Evolutionary conservation across 176 grass and related monocot genomes (phyloP).

Genomic region (Leersia perrieri): DNA sequence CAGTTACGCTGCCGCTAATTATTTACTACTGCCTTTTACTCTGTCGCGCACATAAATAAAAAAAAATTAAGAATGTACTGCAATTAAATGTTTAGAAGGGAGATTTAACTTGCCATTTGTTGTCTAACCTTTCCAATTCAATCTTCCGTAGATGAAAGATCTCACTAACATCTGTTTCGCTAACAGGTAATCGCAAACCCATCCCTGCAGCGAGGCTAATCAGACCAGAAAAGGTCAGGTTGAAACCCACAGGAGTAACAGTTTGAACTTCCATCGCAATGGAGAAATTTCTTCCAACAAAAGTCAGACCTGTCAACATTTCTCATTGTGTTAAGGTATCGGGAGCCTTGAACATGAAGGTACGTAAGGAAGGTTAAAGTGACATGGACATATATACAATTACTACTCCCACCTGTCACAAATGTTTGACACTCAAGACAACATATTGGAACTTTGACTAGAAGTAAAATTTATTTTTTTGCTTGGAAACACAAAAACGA

Average conservation of each 20-base stretch:
- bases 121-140: conserved; percentile 59
- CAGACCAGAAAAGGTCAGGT: conserved; percentile 61
- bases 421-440: no score
- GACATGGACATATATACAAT: not conserved
- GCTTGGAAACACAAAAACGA: no score
- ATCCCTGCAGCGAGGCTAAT: conserved; percentile 50
- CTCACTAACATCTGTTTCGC: conserved; percentile 15
- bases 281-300: conserved; percentile 53
- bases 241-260: conserved; percentile 61
- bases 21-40: not conserved
- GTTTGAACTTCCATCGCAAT: conserved; percentile 35
- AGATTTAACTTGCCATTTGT: no score
- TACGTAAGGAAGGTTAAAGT: not conserved
- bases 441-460: no score
- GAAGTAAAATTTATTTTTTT: no score
- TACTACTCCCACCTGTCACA: no score
- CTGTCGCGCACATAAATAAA: not conserved
- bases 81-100: not conserved
- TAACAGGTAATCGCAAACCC: conserved; percentile 43
- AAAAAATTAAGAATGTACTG: not conserved
- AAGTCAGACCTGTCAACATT: conserved; percentile 47
- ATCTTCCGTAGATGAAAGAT: conserved; percentile 38
- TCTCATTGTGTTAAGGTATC: not conserved
- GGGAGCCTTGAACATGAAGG: not conserved
- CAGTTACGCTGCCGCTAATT: no score